phyloP scores from a whole-genome alignment of 352 stramenopile genomes.

The Phytophthora meadii region DNA sequence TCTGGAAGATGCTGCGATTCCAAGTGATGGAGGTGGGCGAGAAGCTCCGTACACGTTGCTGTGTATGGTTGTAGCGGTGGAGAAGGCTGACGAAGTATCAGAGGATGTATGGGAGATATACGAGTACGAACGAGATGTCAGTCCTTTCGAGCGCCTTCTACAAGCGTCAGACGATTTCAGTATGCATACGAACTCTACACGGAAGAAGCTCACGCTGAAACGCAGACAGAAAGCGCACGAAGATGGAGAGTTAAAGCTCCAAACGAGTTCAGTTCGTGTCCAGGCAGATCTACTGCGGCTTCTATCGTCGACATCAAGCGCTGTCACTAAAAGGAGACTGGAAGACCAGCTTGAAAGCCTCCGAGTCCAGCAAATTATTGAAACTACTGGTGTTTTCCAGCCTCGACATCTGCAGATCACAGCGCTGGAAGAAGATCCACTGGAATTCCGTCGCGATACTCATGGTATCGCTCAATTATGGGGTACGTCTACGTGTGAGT shows the following conservation, averaged over 20 bases:
- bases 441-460: constrained; percentile 37
- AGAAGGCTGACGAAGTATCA: constrained; percentile 13
- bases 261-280: constrained; percentile 5
- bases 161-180: constrained; percentile 22
- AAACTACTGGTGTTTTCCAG: constrained; percentile 3
- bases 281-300: constrained; percentile 27
- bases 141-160: constrained; percentile 32
- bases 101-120: constrained; percentile 13
- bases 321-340: constrained; percentile 12
- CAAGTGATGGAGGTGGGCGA: constrained; percentile 22
- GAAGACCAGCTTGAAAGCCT: constrained; percentile 11
- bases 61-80: constrained; percentile 31
- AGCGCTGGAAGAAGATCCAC: constrained; percentile 25
- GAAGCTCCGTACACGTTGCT: constrained; percentile 31
- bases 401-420: constrained; percentile 30
- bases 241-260: neutral
- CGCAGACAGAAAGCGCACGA: constrained; percentile 1
- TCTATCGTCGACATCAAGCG: constrained; percentile 9
- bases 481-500: constrained; percentile 10
- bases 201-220: constrained; percentile 4
- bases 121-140: constrained; percentile 10
- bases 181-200: constrained; percentile 12
- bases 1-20: constrained; percentile 17
- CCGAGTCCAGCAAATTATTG: neutral
- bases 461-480: constrained; percentile 24